A percentile compares a stretch with the other conserved stretches of the same genome.
Conservation (phyloP, 2,329 filamentous ascomycete genomes). For the Penicillium sp. region DNA sequence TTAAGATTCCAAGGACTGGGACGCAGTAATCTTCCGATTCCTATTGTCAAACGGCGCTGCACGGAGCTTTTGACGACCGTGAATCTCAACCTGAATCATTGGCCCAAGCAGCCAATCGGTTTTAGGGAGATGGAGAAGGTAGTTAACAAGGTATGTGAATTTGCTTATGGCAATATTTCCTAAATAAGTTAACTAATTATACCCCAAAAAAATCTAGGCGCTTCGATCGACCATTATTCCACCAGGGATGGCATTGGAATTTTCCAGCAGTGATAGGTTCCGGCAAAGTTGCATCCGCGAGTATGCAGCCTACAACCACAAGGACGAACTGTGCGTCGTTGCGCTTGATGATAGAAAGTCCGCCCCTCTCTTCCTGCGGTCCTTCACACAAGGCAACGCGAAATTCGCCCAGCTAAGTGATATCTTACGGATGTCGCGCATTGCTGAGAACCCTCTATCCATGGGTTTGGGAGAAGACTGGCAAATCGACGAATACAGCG, state of each 20-base stretch:
- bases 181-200: background rate
- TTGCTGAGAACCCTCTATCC: background rate
- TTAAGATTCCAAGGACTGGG: conserved; percentile 4
- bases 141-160: conserved; percentile 5
- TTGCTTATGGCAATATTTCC: background rate
- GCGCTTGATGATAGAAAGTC: conserved; percentile 9
- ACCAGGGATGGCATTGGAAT: background rate
- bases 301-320: conserved; percentile 11
- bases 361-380: conserved; percentile 1
- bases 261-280: conserved; percentile 1
- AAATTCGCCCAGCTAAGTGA: background rate
- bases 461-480: background rate
- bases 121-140: background rate
- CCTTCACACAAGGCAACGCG: background rate
- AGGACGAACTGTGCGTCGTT: conserved; percentile 13
- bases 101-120: conserved; percentile 4
- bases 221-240: background rate
- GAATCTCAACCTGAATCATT: conserved; percentile 10
- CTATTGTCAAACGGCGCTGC: conserved; percentile 9
- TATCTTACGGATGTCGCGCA: background rate
- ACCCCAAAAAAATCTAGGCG: background rate
- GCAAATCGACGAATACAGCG: conserved; percentile 3
- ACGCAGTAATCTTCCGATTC: background rate
- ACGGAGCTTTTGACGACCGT: conserved; percentile 11
- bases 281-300: conserved; percentile 4